Conservation (phyloP, 2,329 filamentous ascomycete species). For the Orbilia javanica region DNA sequence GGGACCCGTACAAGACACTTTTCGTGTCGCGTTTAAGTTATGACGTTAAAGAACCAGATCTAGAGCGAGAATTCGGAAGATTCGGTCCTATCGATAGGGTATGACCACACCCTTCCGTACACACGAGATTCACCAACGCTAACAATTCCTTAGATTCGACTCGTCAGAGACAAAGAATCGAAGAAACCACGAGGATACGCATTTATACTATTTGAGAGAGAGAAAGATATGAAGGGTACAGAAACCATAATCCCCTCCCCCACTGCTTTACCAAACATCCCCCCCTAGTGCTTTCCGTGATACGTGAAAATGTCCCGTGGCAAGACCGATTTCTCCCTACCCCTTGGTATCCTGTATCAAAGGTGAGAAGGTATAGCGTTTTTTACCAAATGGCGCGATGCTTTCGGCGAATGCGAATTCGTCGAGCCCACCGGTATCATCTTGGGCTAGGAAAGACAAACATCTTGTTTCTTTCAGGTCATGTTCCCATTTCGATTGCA, state of each 20-base stretch:
- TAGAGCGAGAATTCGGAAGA: conserved; percentile 92
- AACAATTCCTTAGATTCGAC: conserved; percentile 76
- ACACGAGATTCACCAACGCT: conserved; percentile 37
- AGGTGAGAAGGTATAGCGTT: conserved; percentile 59
- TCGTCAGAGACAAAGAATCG: conserved; percentile 85
- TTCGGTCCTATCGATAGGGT: conserved; percentile 95
- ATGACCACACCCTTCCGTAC: conserved; percentile 64
- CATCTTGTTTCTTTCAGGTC: conserved; percentile 21
- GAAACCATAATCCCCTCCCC: conserved; percentile 67
- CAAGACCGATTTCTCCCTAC: conserved; percentile 38
- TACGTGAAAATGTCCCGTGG: conserved; percentile 59
- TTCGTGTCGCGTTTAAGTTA: conserved; percentile 93
- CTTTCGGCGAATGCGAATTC: conserved; percentile 52
- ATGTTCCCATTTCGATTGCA: conserved; percentile 27
- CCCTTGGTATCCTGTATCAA: conserved; percentile 47
- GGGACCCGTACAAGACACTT: conserved; percentile 93
- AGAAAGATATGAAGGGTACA: conserved; percentile 99
- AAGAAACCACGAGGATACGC: conserved; percentile 91
- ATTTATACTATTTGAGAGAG: conserved; percentile 95
- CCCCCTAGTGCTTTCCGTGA: conserved; percentile 55
- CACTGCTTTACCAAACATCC: conserved; percentile 61
- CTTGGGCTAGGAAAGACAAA: conserved; percentile 41
- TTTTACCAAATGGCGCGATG: conserved; percentile 57
- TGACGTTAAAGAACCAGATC: conserved; percentile 86
- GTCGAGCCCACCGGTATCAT: conserved; percentile 51